Percentiles rank a stretch among this genome's conserved stretches.
phyloP scores from a whole-genome alignment of 257 asterid genomes.

The Solanum piurae region DNA sequence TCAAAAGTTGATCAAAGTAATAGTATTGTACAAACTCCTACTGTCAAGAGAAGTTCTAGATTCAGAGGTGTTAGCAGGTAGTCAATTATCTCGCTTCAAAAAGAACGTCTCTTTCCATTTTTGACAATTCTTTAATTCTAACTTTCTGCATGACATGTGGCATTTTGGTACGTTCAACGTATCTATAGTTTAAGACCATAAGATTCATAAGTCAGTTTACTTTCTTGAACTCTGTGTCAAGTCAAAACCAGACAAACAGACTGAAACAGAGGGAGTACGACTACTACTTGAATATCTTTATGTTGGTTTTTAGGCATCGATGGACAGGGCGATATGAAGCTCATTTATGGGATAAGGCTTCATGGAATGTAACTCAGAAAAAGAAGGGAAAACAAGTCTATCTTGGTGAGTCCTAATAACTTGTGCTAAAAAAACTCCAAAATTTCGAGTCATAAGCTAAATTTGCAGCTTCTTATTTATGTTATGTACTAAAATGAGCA shows the following conservation, averaged over 20 bases:
- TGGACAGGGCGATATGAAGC: slow-evolving; percentile 62
- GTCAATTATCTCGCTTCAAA: not conserved
- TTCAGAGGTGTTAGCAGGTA: slow-evolving; percentile 50
- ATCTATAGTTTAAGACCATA: not conserved
- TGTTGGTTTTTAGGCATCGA: slow-evolving; percentile 29
- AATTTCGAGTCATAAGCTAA: not conserved
- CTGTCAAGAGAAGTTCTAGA: slow-evolving; percentile 67
- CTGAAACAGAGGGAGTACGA: not conserved
- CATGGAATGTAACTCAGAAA: slow-evolving; percentile 53
- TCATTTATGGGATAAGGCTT: slow-evolving; percentile 59
- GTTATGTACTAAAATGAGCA: not conserved
- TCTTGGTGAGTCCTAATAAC: slow-evolving; percentile 47
- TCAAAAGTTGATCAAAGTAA: slow-evolving; percentile 14
- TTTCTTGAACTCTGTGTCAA: not conserved
- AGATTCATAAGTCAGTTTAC: not conserved
- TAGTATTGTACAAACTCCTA: not conserved
- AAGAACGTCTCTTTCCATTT: not conserved
- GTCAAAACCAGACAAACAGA: not conserved
- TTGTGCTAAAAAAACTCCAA: not conserved
- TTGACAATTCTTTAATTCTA: not conserved
- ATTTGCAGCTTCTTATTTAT: not conserved
- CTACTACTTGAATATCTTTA: too few relatives aligned
- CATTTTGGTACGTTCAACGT: not conserved
- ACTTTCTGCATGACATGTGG: not conserved
- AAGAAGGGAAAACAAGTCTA: slow-evolving; percentile 68